Evolutionary conservation across 345 rosid genomes (phyloP).

Genomic region (Microthlaspi erraticum): DNA sequence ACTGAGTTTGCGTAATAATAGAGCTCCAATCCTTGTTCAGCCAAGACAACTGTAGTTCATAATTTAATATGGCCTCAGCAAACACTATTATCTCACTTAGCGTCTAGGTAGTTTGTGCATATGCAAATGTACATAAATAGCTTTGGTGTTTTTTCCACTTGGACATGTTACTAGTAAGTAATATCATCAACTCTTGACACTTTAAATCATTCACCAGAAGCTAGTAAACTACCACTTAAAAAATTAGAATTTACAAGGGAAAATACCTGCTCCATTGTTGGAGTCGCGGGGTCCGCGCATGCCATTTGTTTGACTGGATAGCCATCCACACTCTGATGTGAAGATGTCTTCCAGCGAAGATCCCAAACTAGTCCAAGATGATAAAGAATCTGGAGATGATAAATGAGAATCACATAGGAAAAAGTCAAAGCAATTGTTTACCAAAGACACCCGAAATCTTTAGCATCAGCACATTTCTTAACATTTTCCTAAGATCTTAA

Average conservation of each 20-base stretch:
- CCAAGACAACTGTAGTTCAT: conserved; percentile 66
- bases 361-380: conserved; percentile 92
- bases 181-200: conserved; percentile 23
- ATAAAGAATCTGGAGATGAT: conserved; percentile 70
- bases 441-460: not conserved
- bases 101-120: conserved; percentile 15
- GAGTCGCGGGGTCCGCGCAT: conserved; percentile 60
- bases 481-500: conserved; percentile 17
- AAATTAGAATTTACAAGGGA: conserved; percentile 12
- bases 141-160: not conserved
- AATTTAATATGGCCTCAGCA: conserved; percentile 36
- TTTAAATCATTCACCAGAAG: conserved; percentile 29
- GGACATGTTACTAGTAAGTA: conserved; percentile 1
- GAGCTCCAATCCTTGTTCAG: conserved; percentile 77
- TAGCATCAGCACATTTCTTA: conserved; percentile 9
- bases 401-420: conserved; percentile 16
- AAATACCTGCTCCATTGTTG: conserved; percentile 72
- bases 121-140: conserved; percentile 8
- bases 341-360: conserved; percentile 70
- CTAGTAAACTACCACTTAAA: conserved; percentile 24
- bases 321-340: conserved; percentile 46
- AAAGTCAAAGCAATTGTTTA: conserved; percentile 20
- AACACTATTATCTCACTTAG: conserved; percentile 28
- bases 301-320: conserved; percentile 50
- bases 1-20: conserved; percentile 66